Evolutionary conservation across 2,329 filamentous ascomycete species (phyloP).

Genomic region (Kalmusia sp.): DNA sequence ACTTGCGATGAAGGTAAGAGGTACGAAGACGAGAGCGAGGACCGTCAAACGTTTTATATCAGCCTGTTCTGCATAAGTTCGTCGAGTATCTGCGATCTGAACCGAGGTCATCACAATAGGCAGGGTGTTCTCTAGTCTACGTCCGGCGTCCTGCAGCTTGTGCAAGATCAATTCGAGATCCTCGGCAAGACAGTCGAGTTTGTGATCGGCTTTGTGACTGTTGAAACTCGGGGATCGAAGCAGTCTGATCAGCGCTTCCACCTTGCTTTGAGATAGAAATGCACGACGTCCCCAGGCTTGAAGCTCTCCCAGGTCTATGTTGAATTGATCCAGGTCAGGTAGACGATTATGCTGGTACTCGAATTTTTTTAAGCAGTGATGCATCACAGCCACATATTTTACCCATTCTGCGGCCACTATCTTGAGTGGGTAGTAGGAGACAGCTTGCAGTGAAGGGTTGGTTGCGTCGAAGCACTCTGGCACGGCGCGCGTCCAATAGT

Average conservation of each 20-base stretch:
- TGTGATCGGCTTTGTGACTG: neutral
- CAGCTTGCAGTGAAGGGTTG: slow-evolving; percentile 12
- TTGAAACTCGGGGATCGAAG: slow-evolving; percentile 2
- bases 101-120: slow-evolving; percentile 26
- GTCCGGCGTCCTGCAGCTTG: slow-evolving; percentile 12
- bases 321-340: slow-evolving; percentile 21
- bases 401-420: slow-evolving; percentile 31
- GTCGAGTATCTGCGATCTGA: slow-evolving; percentile 24
- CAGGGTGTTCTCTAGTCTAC: slow-evolving; percentile 22
- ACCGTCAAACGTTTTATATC: slow-evolving; percentile 28
- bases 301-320: slow-evolving; percentile 23
- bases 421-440: slow-evolving; percentile 25
- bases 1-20: slow-evolving; percentile 24
- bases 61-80: slow-evolving; percentile 23
- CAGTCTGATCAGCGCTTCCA: slow-evolving; percentile 11
- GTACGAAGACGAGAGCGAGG: slow-evolving; percentile 30
- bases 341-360: slow-evolving; percentile 24
- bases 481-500: slow-evolving; percentile 15
- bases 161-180: slow-evolving; percentile 14
- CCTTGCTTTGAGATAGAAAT: slow-evolving; percentile 22
- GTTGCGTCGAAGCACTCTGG: slow-evolving; percentile 16
- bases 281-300: slow-evolving; percentile 30
- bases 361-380: slow-evolving; percentile 24
- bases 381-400: slow-evolving; percentile 32
- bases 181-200: slow-evolving; percentile 8